Evolutionary conservation across 192 early-diverging fungal species (phyloP), one percentile per base, ranked within the genome.

Genomic region (Podila clonocystis): DNA sequence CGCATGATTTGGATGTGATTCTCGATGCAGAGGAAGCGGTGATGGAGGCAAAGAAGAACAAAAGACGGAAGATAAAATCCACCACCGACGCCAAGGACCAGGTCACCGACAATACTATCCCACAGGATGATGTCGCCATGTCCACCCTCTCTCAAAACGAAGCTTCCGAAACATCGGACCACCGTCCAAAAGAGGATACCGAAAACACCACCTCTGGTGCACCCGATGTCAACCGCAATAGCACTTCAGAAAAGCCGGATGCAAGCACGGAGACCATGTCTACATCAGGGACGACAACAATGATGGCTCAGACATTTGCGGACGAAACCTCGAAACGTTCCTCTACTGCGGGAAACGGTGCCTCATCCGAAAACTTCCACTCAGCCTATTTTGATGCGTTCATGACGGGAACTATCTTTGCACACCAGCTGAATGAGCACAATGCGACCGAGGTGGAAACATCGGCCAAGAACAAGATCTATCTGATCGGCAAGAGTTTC

Each of bases 341-440:
- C 4, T 45, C 3, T 17, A 17, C 41, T 15, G 1, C 41, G 41
- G 11, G 13, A 9, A 9, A 38, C 15, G 15, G 15, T 17, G 13
- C 41, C 41, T 17, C 38, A 9, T 52, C 60, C 48, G 83, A 90
- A 82, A 90, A 85, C 41, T 94, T 93, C 66, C 97, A 99, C 73
- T 94, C 94, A 2, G 96, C 97, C 4, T 92, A 93, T 68, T 97
- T 94, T 86, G 97, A 99, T 74, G 93, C 97, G 5, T 99, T 90
- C 84, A 99, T 99, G 97, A 99, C 97, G 0, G 97, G 95, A 3
- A 98, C 87, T 34, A 88, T 96, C 28, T 96, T 94, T 72, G 90
- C 89, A 59, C 89, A 90, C 50, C 87, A 96, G 49, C 58, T 87
- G 34, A 84, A 76, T 57, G 68, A 83, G 41, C 84, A 90, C 77